phyloP scores from a whole-genome alignment of 805 yeast species.

The Yarrowia alimentaria region DNA sequence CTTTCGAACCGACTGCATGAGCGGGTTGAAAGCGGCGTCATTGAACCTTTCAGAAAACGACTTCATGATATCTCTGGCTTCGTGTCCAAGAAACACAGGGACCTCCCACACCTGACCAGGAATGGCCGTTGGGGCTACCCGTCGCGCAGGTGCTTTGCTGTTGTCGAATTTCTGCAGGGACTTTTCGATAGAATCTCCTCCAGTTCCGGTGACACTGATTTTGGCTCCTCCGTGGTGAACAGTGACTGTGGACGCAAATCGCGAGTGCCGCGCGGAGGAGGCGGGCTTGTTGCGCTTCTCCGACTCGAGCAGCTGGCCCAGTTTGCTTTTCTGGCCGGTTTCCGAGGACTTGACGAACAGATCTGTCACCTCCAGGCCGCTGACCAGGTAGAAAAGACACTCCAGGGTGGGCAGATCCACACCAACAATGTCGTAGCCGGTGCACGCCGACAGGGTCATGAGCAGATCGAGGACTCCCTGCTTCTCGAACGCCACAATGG shows the following conservation, averaged over 20 bases:
- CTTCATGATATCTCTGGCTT: not conserved
- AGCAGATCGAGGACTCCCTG: constrained; percentile 74
- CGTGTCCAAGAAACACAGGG: constrained; percentile 4
- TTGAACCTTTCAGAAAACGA: constrained; percentile 6
- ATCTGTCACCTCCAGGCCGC: constrained; percentile 47
- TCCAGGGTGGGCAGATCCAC: constrained; percentile 69
- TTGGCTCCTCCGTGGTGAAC: constrained; percentile 10
- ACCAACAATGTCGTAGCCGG: constrained; percentile 62
- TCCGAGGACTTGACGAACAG: too few relatives aligned
- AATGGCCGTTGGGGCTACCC: not conserved
- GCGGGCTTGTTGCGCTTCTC: constrained; percentile 4
- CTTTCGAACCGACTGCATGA: constrained; percentile 54
- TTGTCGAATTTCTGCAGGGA: constrained; percentile 10
- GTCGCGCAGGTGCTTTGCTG: constrained; percentile 1
- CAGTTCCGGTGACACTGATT: constrained; percentile 7
- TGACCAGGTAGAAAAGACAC: constrained; percentile 59
- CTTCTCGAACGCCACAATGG: constrained; percentile 56
- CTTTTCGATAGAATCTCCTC: not conserved
- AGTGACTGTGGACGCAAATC: constrained; percentile 16
- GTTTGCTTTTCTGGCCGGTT: not conserved
- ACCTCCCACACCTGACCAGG: constrained; percentile 6
- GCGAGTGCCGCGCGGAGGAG: constrained; percentile 7
- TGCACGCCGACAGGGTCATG: constrained; percentile 64
- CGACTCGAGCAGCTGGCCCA: not conserved
- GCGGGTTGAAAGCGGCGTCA: constrained; percentile 34